Evolutionary conservation across 352 stramenopile species (phyloP), one percentile per base, ranked within the genome.

Genomic region (Aphanomyces astaci): DNA sequence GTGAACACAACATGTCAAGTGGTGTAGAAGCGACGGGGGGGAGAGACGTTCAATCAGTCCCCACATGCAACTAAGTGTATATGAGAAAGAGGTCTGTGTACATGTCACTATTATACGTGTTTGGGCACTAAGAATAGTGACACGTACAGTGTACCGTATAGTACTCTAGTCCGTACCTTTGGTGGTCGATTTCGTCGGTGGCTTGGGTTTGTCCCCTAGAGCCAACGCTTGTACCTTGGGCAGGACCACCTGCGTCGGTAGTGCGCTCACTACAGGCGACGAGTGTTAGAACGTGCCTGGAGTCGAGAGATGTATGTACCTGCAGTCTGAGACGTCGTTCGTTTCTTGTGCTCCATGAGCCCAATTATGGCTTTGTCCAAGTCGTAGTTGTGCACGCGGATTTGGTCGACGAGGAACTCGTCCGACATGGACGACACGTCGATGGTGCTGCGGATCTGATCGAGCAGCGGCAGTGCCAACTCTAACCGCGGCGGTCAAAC

Each of bases 301-400:
- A 28, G 31, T 30, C 11, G 55, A 25, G 19, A 11, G 32, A 19
- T 15, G n/a, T n/a, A n/a, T n/a, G n/a, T 31, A 67, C 60, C 60
- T n/a, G 62, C 62, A 13, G 45, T 68, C 27, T 56, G 64, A 17
- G 76, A 74, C 27, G 73, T 71, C n/a, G 79, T 82, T 67, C 88
- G 87, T 53, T 75, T 71, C 63, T 85, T 88, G 30, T 59, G 25
- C 64, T 91, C 84, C 64, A 94, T 67, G 19, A 94, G 72, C 55
- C 78, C 79, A 32, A 91, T 77, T 15, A 92, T 82, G 0, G 86
- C 73, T 68, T 87, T 82, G 66, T 92, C 84, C 53, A 88, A 49
- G 56, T 94, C 84, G 69, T 94, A 94, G 68, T 94, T 94, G 71
- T 81, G 64, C 10, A 59, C 66, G 39, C 86, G 82, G 51, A 94